Evolutionary conservation across 306 rosid genomes (phyloP), one percentile per base, ranked within the genome.

Genomic region (Datisca glomerata): DNA sequence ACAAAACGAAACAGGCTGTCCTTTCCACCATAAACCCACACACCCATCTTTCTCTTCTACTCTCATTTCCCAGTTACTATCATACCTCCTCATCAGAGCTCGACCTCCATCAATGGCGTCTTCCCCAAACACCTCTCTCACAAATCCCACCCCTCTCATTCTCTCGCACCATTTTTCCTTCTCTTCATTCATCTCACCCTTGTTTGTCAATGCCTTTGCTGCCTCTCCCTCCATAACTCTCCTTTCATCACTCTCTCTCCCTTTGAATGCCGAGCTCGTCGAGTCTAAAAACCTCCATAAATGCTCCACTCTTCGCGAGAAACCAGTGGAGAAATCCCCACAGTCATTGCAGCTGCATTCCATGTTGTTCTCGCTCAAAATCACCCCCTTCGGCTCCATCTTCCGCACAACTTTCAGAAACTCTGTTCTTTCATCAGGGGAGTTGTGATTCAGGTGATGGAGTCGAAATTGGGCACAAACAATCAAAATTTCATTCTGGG

Each of bases 211-310:
- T 7, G 68, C 87, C 51, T 67, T 82, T 2, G 96, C 87, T 0
- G 94, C 94, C 65, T 87, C 94, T 2, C 85, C 93, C 60, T 87
- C 96, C 93, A 87, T 82, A 74, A 87, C 38, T 14, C 74, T 74
- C 64, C 96, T 74, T 40, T 82, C 93, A 1, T 76, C 80, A 8
- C 80, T 76, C 59, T 82, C 96, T 1, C 83, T 60, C 0, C 85
- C 80, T 60, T 82, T 82, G 73, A 82, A 87, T 0, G 94, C 89
- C 0, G 63, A 28, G 66, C 94, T 82, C 0, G 80, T 87, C 7
- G 97, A 82, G 36, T 87, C 97, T 51, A 87, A 52, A 43, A 87
- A 82, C 65, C 62, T 65, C 97, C 94, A 87, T 9, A 82, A 42
- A 60, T 60, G 72, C 34, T 87, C 93, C 38, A 82, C 93, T 41